phyloP scores from a whole-genome alignment of 495 filamentous ascomycete species.

The Aspergillus nanangensis region DNA sequence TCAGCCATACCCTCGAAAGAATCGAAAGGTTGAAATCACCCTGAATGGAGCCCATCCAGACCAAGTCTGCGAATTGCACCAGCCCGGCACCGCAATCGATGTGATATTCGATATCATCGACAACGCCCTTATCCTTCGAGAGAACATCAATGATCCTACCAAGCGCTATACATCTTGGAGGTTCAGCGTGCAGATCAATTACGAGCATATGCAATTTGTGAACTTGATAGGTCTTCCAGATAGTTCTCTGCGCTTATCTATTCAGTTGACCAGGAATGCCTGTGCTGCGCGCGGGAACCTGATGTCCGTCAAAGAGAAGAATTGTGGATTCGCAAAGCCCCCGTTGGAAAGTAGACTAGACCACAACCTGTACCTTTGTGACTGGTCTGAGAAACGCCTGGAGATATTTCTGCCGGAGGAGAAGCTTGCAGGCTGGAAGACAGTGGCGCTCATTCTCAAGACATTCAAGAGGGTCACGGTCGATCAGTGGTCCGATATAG shows the following conservation, averaged over 20 bases:
- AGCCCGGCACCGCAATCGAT: slow-evolving; percentile 16
- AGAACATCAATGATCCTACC: slow-evolving; percentile 15
- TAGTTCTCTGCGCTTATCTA: slow-evolving; percentile 21
- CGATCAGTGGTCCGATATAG: slow-evolving; percentile 19
- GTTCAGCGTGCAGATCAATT: slow-evolving; percentile 9
- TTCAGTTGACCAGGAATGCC: slow-evolving; percentile 11
- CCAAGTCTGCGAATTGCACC: slow-evolving; percentile 14
- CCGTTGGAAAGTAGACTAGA: slow-evolving; percentile 13
- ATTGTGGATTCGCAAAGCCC: slow-evolving; percentile 12
- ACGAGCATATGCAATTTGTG: slow-evolving; percentile 16
- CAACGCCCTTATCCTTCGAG: slow-evolving; percentile 17
- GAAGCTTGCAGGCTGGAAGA: slow-evolving; percentile 22
- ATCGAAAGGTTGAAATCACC: slow-evolving; percentile 11
- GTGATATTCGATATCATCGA: slow-evolving; percentile 22
- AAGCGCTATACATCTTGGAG: slow-evolving; percentile 7
- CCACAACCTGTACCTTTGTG: slow-evolving; percentile 12
- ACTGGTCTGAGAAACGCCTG: slow-evolving; percentile 12
- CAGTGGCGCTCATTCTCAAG: slow-evolving; percentile 26
- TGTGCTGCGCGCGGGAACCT: slow-evolving; percentile 10
- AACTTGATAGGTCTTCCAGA: slow-evolving; percentile 27
- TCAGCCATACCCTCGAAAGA: slow-evolving; percentile 9
- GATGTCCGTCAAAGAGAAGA: slow-evolving; percentile 12
- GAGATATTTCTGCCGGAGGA: slow-evolving; percentile 19
- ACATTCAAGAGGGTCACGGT: slow-evolving; percentile 22
- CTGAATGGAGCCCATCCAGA: slow-evolving; percentile 11